Evolutionary conservation across 352 stramenopile genomes (phyloP), one percentile per base, ranked within the genome.

Genomic region (Thalassiosira mediterranea): DNA sequence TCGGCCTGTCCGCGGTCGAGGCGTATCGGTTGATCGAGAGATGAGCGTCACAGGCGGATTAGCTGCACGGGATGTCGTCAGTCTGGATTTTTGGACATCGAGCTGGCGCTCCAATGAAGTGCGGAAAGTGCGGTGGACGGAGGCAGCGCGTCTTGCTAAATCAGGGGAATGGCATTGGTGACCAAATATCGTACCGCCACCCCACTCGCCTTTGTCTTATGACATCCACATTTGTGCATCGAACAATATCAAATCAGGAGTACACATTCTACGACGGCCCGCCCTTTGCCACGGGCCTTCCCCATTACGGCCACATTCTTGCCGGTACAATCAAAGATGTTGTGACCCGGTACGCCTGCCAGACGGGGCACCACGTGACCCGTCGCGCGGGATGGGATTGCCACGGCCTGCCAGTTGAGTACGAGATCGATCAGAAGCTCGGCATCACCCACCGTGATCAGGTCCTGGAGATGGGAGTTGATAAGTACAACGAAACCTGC

Each of bases 261-360:
- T 99, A 97, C 88, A 99, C 97, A 2, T 99, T 99, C 78, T 99
- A 99, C 88, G 97, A 99, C 84, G 97, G 97, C 0, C 97, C 97
- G 46, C 97, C 97, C 11, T 99, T 99, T 88, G 97, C 97, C 26
- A 99, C 97, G 28, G 97, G 94, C 29, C 84, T 99, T 66, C 97
- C 97, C 4, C 97, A 99, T 87, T 98, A 99, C 88, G 97, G 97
- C 40, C 96, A 98, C 88, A 97, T 99, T 75, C 86, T 98, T 32
- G 96, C 96, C 21, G 97, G 97, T 37, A 99, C 97, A 44, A 99
- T 99, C 88, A 99, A 99, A 88, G 97, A 99, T 86, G 98, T 96
- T 19, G 96, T 99, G 31, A 99, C 97, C n/a, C 95, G 97, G 8
- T 99, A 98, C 76, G 97, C 97, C n/a, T 95, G 97, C 86, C 96